Evolutionary conservation across 768 basidiomycete species (phyloP), one percentile per base, ranked within the genome.

Genomic region (Kwoniella europaea): DNA sequence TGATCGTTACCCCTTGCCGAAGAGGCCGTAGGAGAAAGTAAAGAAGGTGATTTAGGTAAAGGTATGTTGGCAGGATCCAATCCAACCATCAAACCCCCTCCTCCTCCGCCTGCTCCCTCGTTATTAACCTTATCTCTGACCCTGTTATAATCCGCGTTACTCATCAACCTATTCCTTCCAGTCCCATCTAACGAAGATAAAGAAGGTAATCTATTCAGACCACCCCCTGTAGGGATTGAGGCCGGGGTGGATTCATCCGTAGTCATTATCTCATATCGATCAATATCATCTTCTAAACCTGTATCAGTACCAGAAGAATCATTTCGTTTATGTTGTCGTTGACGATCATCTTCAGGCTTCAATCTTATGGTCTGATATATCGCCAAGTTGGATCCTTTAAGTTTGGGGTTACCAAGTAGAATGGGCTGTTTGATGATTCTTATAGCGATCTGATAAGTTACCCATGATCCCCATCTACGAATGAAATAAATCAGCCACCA

Each of bases 401-500:
- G 10, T 1, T 12, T 12, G 18, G 59, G 59, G 20, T 61, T 61
- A 0, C 6, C 35, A 35, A 41, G 43, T 20, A 46, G 3, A 29
- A 24, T 46, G n/a, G 65, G 65, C 46, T 67, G 42, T 59, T 43
- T 56, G 29, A 7, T 27, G 0, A 67, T 67, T 20, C 57, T 44
- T 2, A 4, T 46, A 16, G 71, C 74, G 13, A 77, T 73, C 10
- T 57, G 22, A 63, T 72, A 77, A 1, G 76, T 77, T 10, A 75
- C 74, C 35, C 67, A 77, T 20, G 74, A 73, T 29, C 76, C 76
- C 76, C 76, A 77, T 20, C 76, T 77, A 24, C 9, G 15, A 52
- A 1, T 5, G 9, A 5, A 27, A 15, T 18, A 24, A 3, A 18
- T 65, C 10, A 10, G 10, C n/a, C n/a, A n/a, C n/a, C n/a, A n/a